Base-by-base conservation (phyloP, 441 rosid species). In the Eugenia klotzschiana region DNA sequence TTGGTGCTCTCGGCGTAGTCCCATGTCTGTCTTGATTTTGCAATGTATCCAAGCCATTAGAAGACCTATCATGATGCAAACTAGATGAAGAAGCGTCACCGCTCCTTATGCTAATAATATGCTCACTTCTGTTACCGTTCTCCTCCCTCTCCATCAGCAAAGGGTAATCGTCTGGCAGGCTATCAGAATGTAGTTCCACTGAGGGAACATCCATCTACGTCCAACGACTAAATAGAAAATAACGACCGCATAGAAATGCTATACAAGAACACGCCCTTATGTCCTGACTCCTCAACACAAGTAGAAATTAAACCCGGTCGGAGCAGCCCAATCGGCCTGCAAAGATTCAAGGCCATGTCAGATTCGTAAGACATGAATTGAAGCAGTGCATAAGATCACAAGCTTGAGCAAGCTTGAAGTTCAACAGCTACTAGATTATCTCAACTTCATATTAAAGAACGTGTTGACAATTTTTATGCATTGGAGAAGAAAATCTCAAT, bases 1-100 rank as follows among this genome's bases (percentile, higher is more conserved):
- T 54, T 22, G 82, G 46, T 29, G 37, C 58, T 80, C 57, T 80
- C 20, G 82, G 29, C 4, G 25, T 80, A 51, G 60, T 40, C 16
- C 49, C 57, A 51, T 80, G 57, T 18, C 82, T 80, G 82, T 80
- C 57, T 80, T 20, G 82, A 80, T 26, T 29, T 80, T 80, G 57
- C 37, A 13, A 43, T 40, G 92, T 88, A 73, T 94, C 97, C 87
- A 91, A 85, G 29, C 90, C 92, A 85, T 86, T 88, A 2, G 92
- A 88, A 87, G 88, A 83, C 92, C 95, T 91, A 89, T 84, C 83
- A 5, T 10, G 53, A 84, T 54, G 74, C 8, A 41, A 84, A 84
- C 54, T 73, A n/a, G 84, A 83, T 72, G 84, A 55, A 23, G 84
- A 46, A 41, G 83, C 83, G 8, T 81, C 84, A 49, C 55, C n/a